phyloP scores from a whole-genome alignment of 2,329 filamentous ascomycete genomes.

The Graphilbum ipis-grandicollis region DNA sequence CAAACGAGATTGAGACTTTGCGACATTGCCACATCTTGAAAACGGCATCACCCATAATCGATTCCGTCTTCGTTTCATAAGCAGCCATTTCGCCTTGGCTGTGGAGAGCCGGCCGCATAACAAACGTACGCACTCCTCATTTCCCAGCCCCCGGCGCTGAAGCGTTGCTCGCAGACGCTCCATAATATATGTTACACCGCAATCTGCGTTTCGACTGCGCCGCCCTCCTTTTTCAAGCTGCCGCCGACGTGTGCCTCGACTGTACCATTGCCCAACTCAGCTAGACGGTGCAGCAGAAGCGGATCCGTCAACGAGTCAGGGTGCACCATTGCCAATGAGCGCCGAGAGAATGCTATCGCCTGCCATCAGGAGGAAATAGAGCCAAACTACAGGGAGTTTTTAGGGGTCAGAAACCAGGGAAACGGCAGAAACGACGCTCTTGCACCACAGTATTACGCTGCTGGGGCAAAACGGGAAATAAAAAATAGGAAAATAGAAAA shows the following conservation, averaged over 20 bases:
- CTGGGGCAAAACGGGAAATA: background rate
- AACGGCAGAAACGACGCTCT: too few species aligned
- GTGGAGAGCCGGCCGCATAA: too few species aligned
- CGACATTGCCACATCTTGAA: too few species aligned
- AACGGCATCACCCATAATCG: too few species aligned
- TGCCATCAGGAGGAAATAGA: too few species aligned
- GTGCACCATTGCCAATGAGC: conserved; percentile 6
- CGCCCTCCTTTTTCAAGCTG: conserved; percentile 1
- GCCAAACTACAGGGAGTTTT: too few species aligned
- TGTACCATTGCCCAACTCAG: conserved; percentile 6
- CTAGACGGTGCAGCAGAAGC: conserved; percentile 8
- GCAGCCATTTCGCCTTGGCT: too few species aligned
- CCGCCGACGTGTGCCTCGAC: background rate
- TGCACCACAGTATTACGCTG: too few species aligned
- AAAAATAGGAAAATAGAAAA: background rate
- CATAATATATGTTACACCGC: conserved; percentile 7
- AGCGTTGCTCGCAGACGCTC: background rate
- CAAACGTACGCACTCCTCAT: conserved; percentile 3
- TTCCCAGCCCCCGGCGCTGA: conserved; percentile 4
- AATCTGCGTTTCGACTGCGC: conserved; percentile 5
- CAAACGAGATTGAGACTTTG: too few species aligned
- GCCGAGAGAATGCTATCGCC: background rate
- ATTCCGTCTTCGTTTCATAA: too few species aligned
- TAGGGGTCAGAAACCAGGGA: too few species aligned
- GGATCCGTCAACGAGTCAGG: conserved; percentile 3